These are phyloP conservation scores for Closterium sp. DNA, from an alignment of 139 green algal species.

Conservation along the genomic window DNA sequence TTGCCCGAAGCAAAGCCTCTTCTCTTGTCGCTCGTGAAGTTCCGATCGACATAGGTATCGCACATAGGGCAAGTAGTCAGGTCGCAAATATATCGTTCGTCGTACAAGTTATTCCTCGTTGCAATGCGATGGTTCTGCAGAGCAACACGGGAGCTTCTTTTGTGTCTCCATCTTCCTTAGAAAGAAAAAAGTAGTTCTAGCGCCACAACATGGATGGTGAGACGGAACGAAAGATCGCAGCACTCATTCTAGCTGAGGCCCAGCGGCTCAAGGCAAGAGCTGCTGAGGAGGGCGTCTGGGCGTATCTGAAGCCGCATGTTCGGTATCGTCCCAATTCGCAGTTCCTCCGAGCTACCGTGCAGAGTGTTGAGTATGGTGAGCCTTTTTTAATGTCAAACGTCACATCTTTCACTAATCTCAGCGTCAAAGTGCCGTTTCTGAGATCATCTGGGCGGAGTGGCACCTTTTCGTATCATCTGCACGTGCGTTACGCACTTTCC, in stretches of 20 bases:
- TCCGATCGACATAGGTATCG: no score
- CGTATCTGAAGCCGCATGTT: slow-evolving; percentile 27
- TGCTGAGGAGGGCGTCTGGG: slow-evolving; percentile 13
- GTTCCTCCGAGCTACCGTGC: slow-evolving; percentile 20
- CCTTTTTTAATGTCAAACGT: neutral
- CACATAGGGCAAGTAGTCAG: no score
- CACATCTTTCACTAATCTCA: neutral
- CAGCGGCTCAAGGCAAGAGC: neutral
- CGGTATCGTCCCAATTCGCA: slow-evolving; percentile 6
- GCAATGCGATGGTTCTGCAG: no score
- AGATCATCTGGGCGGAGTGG: neutral
- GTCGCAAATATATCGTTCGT: no score
- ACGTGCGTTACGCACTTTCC: neutral
- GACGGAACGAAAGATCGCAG: slow-evolving; percentile 29
- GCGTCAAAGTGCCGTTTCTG: neutral
- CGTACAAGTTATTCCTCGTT: no score
- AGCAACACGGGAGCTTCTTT: no score
- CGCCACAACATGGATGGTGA: slow-evolving; percentile 17
- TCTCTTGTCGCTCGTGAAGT: no score
- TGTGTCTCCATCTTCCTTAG: no score
- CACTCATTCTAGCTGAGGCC: slow-evolving; percentile 31
- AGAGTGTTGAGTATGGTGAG: slow-evolving; percentile 16
- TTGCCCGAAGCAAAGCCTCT: no score
- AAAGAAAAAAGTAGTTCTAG: neutral
- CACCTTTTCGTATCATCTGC: neutral